Base-by-base conservation (phyloP, 1,139 yeast species). In the Saccharomyces hybrid region DNA sequence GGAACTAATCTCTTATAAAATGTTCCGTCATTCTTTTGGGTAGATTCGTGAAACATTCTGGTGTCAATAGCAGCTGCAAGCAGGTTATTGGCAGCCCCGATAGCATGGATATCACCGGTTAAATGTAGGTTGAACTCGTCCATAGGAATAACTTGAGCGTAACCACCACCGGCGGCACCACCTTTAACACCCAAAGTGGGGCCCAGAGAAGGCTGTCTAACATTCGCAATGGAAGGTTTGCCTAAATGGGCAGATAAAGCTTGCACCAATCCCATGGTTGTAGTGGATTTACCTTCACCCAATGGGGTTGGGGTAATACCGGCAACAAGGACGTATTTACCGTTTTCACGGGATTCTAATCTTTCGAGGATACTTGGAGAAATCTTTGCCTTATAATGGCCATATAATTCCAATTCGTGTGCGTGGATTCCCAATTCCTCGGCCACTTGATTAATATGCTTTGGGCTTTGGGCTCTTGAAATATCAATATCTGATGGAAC, bases 151-250 rank as follows among this genome's bases (percentile, higher is more conserved):
- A 86, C 93, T 70, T 86, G 93, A 6, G 95, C 79, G 67, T 85
- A 86, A 53, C 93, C 93, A 68, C 93, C 95, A 63, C 95, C 95
- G 9, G 95, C 93, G 58, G 95, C 95, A 70, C 93, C 93, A 68
- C 95, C 95, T 71, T 86, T 86, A 55, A 86, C 88, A 70, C 95
- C 95, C 65, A 86, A 86, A 8, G 93, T 86, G 53, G 95, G 95
- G 25, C 95, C 95, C 91, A 86, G 84, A 13, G 90, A 84, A 11
- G 95, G 93, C 68, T 86, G 95, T 72, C 95, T 80, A 49, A 86
- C 90, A 63, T 86, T 86, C 53, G 93, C 95, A 70, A 86, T 78
- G 14, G 88, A 79, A 57, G 86, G 83, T 60, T 77, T 78, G 49
- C 80, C 78, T 67, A 86, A 75, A 65, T 85, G 91, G 11, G 91